Base-by-base conservation (phyloP, 169 alveolate genomes). In the Cryptosporidium canis region DNA sequence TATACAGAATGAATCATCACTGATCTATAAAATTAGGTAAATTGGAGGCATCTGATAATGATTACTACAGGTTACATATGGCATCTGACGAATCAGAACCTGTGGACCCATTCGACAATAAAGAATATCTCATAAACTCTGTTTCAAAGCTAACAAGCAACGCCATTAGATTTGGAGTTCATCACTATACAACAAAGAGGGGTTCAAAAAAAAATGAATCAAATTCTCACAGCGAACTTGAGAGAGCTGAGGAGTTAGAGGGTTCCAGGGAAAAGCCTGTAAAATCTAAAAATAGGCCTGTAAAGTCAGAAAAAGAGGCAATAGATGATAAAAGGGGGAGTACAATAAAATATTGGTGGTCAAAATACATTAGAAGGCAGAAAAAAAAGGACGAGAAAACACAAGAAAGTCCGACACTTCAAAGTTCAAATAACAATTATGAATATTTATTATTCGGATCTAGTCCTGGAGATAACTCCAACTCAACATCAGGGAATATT, bases 41-140 rank as follows among this genome's bases (percentile, higher is more conserved):
- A 0, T 31, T 77, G 29, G 87, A 77, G 41, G 87, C 87, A 27
- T 77, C 87, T 11, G 87, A 77, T 29, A 77, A 77, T 33, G 87
- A 77, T 1, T 61, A 77, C 37, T 39, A 56, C 35, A 45, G 66
- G 14, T 37, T 77, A 77, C 87, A 77, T 61, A 44, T 51, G 9
- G 87, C 87, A 21, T 56, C 87, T 41, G 39, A 39, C 16, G 71
- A 77, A 8, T 77, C 87, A 5, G 87, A 77, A 33, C 72, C 87
- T 24, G 87, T 77, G 44, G 87, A 77, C 14, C 87, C 87, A 1
- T 77, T 58, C 39, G 63, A 55, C 7, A 77, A 58, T 44, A 77
- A 61, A n/a, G 87, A 77, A 14, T 61, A 39, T 55, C 31, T 77
- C 12, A 6, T 77, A 5, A 77, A 45, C 7, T 77, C 87, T 5